Evolutionary conservation across 257 asterid genomes (phyloP), one percentile per base, ranked within the genome.

Genomic region (Jacaranda mimosifolia): DNA sequence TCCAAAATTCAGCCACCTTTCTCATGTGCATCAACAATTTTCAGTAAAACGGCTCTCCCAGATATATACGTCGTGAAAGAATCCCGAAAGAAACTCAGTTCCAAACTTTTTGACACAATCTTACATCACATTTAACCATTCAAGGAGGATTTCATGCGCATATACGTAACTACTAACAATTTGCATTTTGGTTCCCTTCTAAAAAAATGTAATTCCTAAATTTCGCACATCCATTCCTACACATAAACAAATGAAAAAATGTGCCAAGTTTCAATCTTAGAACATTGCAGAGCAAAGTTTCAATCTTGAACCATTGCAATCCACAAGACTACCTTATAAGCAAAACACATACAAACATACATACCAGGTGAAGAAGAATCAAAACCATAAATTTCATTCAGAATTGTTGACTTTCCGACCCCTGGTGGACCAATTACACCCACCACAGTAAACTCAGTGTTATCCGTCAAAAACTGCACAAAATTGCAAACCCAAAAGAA

Each of bases 351-450:
- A n/a, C 70, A 17, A 21, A 62, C 56, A 48, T 40, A 68, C 82
- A 63, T 82, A 92, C 97, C 99, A 43, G 97, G 89, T 9, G 97
- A 89, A 48, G 85, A 81, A 68, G 97, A 81, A 95, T 95, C 97
- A 78, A 85, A 95, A 17, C 99, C 97, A 85, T 93, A 95, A 67
- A 95, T 90, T 86, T 95, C 97, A 78, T 95, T 95, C 97, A 95
- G 75, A 64, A 95, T 87, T 0, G 97, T 95, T 3, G 99, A 95
- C 76, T 95, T 95, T 42, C 99, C 97, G 13, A 89, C 96, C 39
- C 98, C 97, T 0, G 97, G 87, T 4, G 97, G 94, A 52, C 99
- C 99, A 77, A 95, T 95, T 32, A 95, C 93, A 46, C 98, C 97
- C 68, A 95, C 97, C 86, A 91, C 99, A 9, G 91, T 89, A 49